Evolutionary conservation across 2,329 filamentous ascomycete genomes (phyloP).

Genomic region (Penicillium sp.): DNA sequence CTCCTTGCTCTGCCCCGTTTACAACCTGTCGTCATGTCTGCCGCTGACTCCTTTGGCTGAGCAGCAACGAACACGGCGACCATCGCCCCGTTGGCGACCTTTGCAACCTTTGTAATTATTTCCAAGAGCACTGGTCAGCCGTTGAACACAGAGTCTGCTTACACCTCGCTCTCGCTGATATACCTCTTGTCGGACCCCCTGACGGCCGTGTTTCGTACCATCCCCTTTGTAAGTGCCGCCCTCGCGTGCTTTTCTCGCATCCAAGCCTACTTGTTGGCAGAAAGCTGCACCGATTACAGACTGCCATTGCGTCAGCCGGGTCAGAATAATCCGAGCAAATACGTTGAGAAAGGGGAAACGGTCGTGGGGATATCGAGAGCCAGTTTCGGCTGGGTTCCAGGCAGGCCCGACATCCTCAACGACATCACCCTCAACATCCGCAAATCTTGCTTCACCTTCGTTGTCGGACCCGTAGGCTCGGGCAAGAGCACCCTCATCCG

Average conservation of each 20-base stretch:
- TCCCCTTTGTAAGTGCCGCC: constrained; percentile 3
- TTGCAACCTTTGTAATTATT: constrained; percentile 2
- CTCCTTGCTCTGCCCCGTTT: background rate
- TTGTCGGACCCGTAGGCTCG: constrained; percentile 33
- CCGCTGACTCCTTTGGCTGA: background rate
- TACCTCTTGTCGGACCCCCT: constrained; percentile 8
- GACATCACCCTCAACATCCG: constrained; percentile 26
- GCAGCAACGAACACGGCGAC: constrained; percentile 13
- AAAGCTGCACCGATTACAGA: background rate
- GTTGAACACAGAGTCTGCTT: constrained; percentile 1
- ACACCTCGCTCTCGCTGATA: constrained; percentile 5
- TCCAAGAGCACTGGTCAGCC: constrained; percentile 3
- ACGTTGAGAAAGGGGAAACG: constrained; percentile 3
- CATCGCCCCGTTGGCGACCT: constrained; percentile 16
- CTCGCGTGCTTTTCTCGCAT: constrained; percentile 4
- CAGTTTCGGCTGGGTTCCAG: constrained; percentile 6
- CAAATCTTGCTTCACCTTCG: constrained; percentile 24
- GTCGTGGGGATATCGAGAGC: background rate
- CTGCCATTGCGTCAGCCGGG: background rate
- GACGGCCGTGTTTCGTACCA: constrained; percentile 1
- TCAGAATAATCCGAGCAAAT: background rate
- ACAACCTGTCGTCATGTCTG: background rate
- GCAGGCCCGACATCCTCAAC: constrained; percentile 28
- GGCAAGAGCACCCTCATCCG: constrained; percentile 27
- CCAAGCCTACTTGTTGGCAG: background rate